These are phyloP conservation scores for Beauveria brongniartii DNA, from an alignment of 2,329 filamentous ascomycete genomes.

Conservation along the genomic window DNA sequence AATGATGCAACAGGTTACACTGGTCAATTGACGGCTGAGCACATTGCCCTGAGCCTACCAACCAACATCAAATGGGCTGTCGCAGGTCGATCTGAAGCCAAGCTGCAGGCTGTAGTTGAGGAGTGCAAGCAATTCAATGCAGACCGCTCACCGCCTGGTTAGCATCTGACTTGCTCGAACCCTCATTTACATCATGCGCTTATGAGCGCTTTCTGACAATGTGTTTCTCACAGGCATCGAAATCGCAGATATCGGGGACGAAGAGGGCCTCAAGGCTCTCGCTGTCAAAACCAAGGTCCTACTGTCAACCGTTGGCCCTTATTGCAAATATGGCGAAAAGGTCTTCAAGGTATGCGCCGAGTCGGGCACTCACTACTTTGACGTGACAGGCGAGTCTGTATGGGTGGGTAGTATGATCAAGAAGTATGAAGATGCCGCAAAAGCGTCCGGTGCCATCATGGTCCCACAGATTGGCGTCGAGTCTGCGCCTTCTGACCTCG, in stretches of 20 bases:
- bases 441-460: conserved; percentile 47
- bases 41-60: conserved; percentile 62
- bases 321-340: conserved; percentile 46
- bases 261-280: conserved; percentile 37
- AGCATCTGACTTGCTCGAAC: conserved; percentile 13
- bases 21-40: conserved; percentile 65
- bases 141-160: conserved; percentile 65
- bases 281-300: conserved; percentile 49
- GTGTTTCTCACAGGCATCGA: conserved; percentile 37
- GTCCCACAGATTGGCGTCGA: conserved; percentile 56
- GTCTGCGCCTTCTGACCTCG: conserved; percentile 52
- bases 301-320: conserved; percentile 54
- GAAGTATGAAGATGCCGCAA: conserved; percentile 47
- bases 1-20: conserved; percentile 62
- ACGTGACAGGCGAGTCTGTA: conserved; percentile 53
- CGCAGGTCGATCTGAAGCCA: conserved; percentile 70
- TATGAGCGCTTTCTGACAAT: background rate
- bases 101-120: conserved; percentile 61
- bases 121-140: conserved; percentile 59
- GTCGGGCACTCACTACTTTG: conserved; percentile 56
- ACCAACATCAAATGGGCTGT: conserved; percentile 81
- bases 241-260: conserved; percentile 38
- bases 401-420: conserved; percentile 53
- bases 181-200: background rate
- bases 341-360: conserved; percentile 55